Evolutionary conservation across 305 asterid species (phyloP).

Genomic region (Nicotiana rustica): DNA sequence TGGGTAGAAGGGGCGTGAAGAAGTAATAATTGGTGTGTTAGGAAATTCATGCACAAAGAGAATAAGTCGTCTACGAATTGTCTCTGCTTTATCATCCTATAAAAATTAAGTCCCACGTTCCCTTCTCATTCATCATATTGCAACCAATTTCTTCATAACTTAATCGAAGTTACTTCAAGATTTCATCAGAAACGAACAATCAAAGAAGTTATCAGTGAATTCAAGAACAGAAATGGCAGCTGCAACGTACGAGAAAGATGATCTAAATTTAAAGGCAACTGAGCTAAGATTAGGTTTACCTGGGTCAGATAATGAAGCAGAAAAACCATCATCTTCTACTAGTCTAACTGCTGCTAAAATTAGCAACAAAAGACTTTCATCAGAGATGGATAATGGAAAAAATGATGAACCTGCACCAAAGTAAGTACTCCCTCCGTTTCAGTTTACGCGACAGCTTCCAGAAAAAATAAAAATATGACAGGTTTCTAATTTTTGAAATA

Average conservation of each 20-base stretch:
- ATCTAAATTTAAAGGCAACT: slow-evolving; percentile 59
- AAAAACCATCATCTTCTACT: slow-evolving; percentile 31
- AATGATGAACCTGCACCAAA: slow-evolving; percentile 51
- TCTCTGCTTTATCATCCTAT: slow-evolving; percentile 47
- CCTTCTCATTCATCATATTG: slow-evolving; percentile 33
- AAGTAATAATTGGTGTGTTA: slow-evolving; percentile 28
- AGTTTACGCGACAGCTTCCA: no score
- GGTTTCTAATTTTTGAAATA: no score
- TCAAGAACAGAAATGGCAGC: slow-evolving; percentile 35
- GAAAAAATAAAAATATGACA: no score
- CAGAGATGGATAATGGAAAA: slow-evolving; percentile 44
- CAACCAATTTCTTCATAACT: slow-evolving; percentile 23
- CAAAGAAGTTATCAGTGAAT: no score
- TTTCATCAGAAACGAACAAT: no score
- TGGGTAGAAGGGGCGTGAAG: slow-evolving; percentile 37
- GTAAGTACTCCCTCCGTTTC: slow-evolving; percentile 46
- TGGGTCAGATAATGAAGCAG: slow-evolving; percentile 49
- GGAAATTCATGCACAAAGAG: slow-evolving; percentile 56
- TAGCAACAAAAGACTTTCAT: slow-evolving; percentile 61
- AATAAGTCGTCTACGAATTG: slow-evolving; percentile 43
- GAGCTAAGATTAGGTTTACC: slow-evolving; percentile 67
- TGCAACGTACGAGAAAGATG: slow-evolving; percentile 42
- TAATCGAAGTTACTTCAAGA: not conserved
- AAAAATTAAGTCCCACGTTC: slow-evolving; percentile 38
- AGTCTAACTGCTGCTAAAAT: slow-evolving; percentile 14